Percentiles rank a stretch among this genome's conserved stretches.
Conservation (phyloP, 139 green algal genomes). For the Diplosphaera chodatii region DNA sequence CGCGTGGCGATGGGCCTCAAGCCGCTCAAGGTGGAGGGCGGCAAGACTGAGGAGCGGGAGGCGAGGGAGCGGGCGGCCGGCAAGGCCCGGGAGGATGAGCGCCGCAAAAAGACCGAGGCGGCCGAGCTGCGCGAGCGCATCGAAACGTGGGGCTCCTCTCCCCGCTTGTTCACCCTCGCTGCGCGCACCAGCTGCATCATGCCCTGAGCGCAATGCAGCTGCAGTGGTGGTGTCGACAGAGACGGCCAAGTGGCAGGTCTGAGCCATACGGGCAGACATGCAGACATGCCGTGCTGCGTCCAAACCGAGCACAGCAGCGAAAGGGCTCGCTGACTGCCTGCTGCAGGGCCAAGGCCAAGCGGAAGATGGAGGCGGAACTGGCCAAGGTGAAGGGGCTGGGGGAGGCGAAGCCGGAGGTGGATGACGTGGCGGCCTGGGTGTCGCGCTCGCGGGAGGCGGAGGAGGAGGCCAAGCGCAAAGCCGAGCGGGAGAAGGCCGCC, state of each 20-base stretch:
- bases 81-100: slow-evolving; percentile 12
- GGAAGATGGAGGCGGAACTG: slow-evolving; percentile 37
- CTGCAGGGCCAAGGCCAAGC: slow-evolving; percentile 38
- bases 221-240: no score
- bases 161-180: no score
- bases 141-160: slow-evolving; percentile 37
- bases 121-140: slow-evolving; percentile 32
- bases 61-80: slow-evolving; percentile 18
- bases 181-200: no score
- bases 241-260: no score
- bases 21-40: slow-evolving; percentile 38
- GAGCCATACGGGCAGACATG: no score
- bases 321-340: no score
- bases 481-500: slow-evolving; percentile 13
- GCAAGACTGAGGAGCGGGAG: slow-evolving; percentile 21
- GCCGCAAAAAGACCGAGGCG: slow-evolving; percentile 25
- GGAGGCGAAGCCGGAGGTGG: slow-evolving; percentile 44
- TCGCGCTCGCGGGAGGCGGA: slow-evolving; percentile 33
- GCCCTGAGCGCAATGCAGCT: no score
- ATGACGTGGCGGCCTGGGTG: slow-evolving; percentile 68
- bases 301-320: no score
- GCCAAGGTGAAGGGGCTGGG: slow-evolving; percentile 49
- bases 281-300: no score
- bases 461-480: slow-evolving; percentile 23
- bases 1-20: slow-evolving; percentile 64